These are phyloP conservation scores for Geranomyces michiganensis DNA, from an alignment of 192 early-diverging fungal species.

Conservation along the genomic window DNA sequence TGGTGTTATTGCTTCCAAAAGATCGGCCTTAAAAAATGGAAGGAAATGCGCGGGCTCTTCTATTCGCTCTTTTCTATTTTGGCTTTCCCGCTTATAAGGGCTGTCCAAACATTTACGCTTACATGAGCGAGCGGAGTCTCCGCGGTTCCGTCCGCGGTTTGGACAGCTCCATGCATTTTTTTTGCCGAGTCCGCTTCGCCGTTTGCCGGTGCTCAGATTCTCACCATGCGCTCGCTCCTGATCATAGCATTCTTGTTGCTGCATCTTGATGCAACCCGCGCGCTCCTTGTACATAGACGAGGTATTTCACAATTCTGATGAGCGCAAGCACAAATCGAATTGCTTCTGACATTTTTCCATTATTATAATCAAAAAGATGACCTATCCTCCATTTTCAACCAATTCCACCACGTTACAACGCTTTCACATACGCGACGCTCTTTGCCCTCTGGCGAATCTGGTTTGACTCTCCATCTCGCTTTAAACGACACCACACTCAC, in stretches of 20 bases:
- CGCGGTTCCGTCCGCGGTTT: neutral
- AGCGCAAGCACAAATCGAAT: neutral
- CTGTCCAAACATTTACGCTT: too few relatives aligned
- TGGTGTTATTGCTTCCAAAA: too few relatives aligned
- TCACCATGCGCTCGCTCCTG: neutral
- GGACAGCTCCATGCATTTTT: neutral
- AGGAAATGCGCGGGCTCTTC: too few relatives aligned
- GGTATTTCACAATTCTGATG: neutral
- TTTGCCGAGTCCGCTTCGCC: neutral
- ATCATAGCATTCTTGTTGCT: neutral
- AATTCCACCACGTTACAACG: neutral
- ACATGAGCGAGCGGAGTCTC: neutral
- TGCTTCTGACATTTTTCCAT: neutral
- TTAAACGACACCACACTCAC: neutral
- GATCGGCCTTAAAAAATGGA: too few relatives aligned
- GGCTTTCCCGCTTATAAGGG: too few relatives aligned
- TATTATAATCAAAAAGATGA: neutral
- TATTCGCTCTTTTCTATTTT: too few relatives aligned
- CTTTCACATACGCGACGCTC: neutral
- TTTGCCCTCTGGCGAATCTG: neutral
- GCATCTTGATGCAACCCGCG: neutral
- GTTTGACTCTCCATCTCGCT: neutral
- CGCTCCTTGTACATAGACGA: conserved; percentile 1
- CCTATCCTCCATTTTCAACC: neutral
- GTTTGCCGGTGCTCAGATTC: neutral